Conservation (phyloP, 2,329 filamentous ascomycete species). For the Arthrobotrys pseudoclavata region DNA sequence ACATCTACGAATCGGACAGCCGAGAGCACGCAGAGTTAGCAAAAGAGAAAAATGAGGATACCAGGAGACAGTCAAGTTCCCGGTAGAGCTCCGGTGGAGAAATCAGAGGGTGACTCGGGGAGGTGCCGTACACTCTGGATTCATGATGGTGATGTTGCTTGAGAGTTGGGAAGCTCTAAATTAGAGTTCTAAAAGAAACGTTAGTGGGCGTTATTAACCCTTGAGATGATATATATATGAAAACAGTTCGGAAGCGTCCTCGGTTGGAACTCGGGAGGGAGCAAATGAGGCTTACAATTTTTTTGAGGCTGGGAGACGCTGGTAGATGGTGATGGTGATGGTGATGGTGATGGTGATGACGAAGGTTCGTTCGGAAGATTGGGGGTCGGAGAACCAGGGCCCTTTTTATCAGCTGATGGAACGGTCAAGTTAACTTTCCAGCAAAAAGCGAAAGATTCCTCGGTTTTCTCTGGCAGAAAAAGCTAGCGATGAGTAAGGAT, state of each 20-base stretch:
- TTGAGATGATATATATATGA: constrained; percentile 46
- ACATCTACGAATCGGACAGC: constrained; percentile 44
- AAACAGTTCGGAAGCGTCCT: constrained; percentile 42
- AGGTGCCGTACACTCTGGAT: constrained; percentile 58
- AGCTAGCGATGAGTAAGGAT: constrained; percentile 19
- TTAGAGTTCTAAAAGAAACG: constrained; percentile 57
- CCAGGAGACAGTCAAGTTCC: constrained; percentile 4
- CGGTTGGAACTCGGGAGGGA: constrained; percentile 13
- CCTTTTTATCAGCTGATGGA: constrained; percentile 52
- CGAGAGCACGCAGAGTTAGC: constrained; percentile 32
- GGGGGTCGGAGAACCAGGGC: constrained; percentile 29
- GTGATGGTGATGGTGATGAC: constrained; percentile 41
- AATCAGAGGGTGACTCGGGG: constrained; percentile 1
- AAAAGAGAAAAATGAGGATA: not conserved
- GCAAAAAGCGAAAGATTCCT: constrained; percentile 37
- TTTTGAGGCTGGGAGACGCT: constrained; percentile 8
- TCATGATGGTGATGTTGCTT: constrained; percentile 53
- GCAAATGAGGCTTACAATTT: constrained; percentile 12
- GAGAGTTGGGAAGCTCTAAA: constrained; percentile 58
- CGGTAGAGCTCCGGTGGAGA: constrained; percentile 15
- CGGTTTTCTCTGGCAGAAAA: constrained; percentile 19
- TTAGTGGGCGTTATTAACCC: constrained; percentile 47
- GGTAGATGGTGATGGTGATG: constrained; percentile 25
- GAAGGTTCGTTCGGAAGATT: constrained; percentile 52
- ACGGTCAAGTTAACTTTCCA: constrained; percentile 21